Evolutionary conservation across 2,329 filamentous ascomycete species (phyloP), one percentile per base, ranked within the genome.

Genomic region (Lizonia empirigonia): DNA sequence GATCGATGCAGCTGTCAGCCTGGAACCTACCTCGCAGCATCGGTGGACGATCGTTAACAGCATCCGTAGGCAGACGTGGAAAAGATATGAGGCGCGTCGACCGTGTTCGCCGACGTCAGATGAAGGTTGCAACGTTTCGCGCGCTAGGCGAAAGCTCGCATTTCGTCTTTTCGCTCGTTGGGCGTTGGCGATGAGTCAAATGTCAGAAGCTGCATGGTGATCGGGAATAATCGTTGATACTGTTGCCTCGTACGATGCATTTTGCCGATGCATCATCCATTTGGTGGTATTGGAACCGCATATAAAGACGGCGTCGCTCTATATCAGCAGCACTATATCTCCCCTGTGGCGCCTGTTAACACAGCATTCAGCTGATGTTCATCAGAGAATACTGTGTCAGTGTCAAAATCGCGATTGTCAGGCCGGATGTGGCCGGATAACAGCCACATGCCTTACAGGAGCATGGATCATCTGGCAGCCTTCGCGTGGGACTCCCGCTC

Each of bases 351-450:
- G n/a, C n/a, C n/a, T n/a, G n/a, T n/a, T n/a, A n/a, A n/a, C n/a
- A n/a, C n/a, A n/a, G n/a, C n/a, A n/a, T n/a, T n/a, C n/a, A n/a
- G n/a, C n/a, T 27, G 24, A 7, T 12, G 5, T 9, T 5, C 24
- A 27, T 12, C 5, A 10, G 12, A 3, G 5, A 27, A 12, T 12
- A 12, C 24, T 6, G 8, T 27, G 8, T 27, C 24, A 37, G 50
- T 20, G 50, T 27, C 20, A 32, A 46, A 47, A 47, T 39, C 38
- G 3, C 5, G 18, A 23, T 44, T 38, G 52, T 44, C 50, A 53
- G 55, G 23, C 48, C 62, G 62, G 62, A 63, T 58, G 58, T 50
- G 55, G 29, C 50, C 60, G 62, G 60, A 60, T 53, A 40, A 34
- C 48, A 27, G 44, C 40, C 45, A 45, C 34, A 36, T 42, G 50